Evolutionary conservation across 208 protist genomes (phyloP).

Genomic region (Trypanosoma melophagium): DNA sequence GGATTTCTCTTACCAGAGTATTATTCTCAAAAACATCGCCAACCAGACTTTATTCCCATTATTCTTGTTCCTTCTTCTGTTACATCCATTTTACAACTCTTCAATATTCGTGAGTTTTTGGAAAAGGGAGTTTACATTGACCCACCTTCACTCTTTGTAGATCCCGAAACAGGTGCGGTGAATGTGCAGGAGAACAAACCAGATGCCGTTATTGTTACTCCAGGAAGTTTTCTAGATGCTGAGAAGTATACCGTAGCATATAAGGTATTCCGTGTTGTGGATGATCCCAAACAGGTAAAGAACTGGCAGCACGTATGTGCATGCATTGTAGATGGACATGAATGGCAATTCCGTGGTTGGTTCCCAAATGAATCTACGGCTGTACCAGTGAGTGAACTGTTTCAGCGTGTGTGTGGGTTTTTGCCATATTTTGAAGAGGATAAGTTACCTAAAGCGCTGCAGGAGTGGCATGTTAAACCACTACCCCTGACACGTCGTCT

Average conservation of each 20-base stretch:
- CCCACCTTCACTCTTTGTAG: slow-evolving; percentile 66
- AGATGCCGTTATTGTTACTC: slow-evolving; percentile 62
- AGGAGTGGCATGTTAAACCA: slow-evolving; percentile 79
- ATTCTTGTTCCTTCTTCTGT: slow-evolving; percentile 73
- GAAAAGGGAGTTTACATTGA: slow-evolving; percentile 79
- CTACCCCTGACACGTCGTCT: slow-evolving; percentile 68
- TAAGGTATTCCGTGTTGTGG: slow-evolving; percentile 70
- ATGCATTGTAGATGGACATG: slow-evolving; percentile 71
- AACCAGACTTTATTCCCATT: slow-evolving; percentile 83
- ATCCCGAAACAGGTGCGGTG: slow-evolving; percentile 61
- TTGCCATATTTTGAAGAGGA: slow-evolving; percentile 90
- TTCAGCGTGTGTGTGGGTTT: slow-evolving; percentile 72
- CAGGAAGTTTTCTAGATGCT: slow-evolving; percentile 67
- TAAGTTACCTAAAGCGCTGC: slow-evolving; percentile 63
- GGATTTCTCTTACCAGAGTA: slow-evolving; percentile 45
- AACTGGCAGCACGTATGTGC: slow-evolving; percentile 88
- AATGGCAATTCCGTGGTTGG: slow-evolving; percentile 79
- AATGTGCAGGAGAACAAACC: slow-evolving; percentile 76
- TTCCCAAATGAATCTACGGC: slow-evolving; percentile 46
- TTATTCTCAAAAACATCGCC: slow-evolving; percentile 40
- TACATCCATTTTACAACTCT: slow-evolving; percentile 75
- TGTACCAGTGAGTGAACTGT: slow-evolving; percentile 62
- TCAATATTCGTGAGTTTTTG: slow-evolving; percentile 83
- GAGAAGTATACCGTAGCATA: slow-evolving; percentile 73
- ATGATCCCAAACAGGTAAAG: slow-evolving; percentile 67